phyloP scores from a whole-genome alignment of 108 stramenopile genomes.

The Aurantiochytrium sp. region DNA sequence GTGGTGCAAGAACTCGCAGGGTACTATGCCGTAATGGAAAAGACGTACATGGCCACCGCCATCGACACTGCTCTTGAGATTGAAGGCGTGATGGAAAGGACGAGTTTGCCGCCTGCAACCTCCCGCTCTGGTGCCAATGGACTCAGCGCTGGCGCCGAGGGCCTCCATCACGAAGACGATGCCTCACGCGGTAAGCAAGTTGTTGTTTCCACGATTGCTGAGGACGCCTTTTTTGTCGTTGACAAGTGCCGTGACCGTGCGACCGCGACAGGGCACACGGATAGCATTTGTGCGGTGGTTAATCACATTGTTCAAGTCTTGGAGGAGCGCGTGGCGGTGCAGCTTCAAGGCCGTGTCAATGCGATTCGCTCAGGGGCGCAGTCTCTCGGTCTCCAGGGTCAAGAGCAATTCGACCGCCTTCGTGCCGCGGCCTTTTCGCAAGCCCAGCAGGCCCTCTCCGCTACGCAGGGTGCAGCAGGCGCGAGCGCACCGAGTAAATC shows the following conservation, averaged over 20 bases:
- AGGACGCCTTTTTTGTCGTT: neutral
- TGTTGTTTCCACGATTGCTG: neutral
- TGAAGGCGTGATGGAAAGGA: neutral
- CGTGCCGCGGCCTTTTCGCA: neutral
- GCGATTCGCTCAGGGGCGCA: neutral
- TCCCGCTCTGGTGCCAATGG: neutral
- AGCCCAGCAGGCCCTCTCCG: neutral
- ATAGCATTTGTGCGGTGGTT: neutral
- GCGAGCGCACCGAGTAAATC: too few species aligned
- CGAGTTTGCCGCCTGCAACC: neutral
- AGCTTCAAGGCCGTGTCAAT: neutral
- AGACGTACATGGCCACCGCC: neutral
- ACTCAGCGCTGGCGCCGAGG: neutral
- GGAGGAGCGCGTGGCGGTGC: neutral
- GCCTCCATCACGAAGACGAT: neutral
- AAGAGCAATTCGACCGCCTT: neutral
- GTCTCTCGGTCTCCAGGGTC: neutral
- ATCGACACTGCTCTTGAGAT: neutral
- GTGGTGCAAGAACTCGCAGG: slow-evolving; percentile 7
- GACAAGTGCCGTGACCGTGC: slow-evolving; percentile 3
- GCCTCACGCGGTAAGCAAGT: neutral
- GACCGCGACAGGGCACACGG: neutral
- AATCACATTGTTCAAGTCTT: neutral
- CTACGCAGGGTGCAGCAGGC: neutral
- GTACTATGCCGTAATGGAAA: neutral